Evolutionary conservation across 2,329 filamentous ascomycete species (phyloP).

Genomic region (Chaetothyriales sp.): DNA sequence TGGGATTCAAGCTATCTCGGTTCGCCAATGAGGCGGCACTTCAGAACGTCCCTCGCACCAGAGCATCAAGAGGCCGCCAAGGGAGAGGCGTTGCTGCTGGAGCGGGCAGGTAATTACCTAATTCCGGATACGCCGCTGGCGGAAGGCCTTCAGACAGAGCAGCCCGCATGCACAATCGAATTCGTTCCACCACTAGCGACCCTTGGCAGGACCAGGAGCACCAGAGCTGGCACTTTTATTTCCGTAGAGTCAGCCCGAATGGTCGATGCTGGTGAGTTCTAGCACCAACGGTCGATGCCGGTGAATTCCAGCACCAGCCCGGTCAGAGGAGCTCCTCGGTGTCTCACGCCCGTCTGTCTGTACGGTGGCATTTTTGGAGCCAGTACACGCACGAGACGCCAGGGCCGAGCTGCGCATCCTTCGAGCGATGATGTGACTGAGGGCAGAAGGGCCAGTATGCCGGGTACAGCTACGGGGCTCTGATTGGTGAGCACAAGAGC

Average conservation of each 20-base stretch:
- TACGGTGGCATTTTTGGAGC: neutral
- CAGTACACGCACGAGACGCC: neutral
- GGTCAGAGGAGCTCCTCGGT: neutral
- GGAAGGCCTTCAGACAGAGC: neutral
- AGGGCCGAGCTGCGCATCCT: no score
- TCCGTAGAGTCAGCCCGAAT: neutral
- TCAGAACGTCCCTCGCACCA: slow-evolving; percentile 8
- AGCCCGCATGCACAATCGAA: slow-evolving; percentile 3
- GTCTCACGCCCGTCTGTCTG: neutral
- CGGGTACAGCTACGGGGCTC: neutral
- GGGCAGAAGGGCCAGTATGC: neutral
- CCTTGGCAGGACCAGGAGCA: slow-evolving; percentile 1
- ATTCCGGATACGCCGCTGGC: neutral
- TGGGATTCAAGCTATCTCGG: slow-evolving; percentile 6
- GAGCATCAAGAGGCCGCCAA: neutral
- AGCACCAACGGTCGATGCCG: neutral
- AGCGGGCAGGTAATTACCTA: neutral
- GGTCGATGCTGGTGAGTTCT: neutral
- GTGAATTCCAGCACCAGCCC: neutral
- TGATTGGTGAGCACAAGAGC: neutral
- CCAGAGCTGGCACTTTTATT: neutral
- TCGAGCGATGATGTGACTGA: neutral
- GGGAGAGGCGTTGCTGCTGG: neutral
- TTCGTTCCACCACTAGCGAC: slow-evolving; percentile 12
- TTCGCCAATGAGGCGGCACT: slow-evolving; percentile 9